phyloP scores from a whole-genome alignment of 2,329 filamentous ascomycete genomes.

The Ophiocordyceps sinensis region DNA sequence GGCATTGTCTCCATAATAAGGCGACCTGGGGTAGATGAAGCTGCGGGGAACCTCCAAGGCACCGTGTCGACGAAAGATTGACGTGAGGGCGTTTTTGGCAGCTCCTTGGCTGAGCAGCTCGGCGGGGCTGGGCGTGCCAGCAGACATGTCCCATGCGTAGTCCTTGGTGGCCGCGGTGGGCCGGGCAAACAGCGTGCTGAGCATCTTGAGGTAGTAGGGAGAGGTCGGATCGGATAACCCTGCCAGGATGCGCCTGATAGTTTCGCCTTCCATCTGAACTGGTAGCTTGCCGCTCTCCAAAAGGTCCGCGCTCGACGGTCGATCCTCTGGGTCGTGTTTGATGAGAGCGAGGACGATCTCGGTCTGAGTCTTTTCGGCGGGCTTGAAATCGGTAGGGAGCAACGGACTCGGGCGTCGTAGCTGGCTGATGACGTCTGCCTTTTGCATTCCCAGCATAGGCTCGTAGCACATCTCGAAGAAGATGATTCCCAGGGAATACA shows the following conservation, averaged over 20 bases:
- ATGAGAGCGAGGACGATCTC: slow-evolving; percentile 69
- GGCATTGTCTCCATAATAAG: slow-evolving; percentile 58
- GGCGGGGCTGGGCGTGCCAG: slow-evolving; percentile 33
- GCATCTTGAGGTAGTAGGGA: slow-evolving; percentile 78
- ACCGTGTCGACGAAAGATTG: slow-evolving; percentile 79
- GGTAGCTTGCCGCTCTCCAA: slow-evolving; percentile 77
- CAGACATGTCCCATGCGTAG: slow-evolving; percentile 60
- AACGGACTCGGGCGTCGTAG: slow-evolving; percentile 53
- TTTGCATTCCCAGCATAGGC: slow-evolving; percentile 51
- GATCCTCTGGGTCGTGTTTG: slow-evolving; percentile 66
- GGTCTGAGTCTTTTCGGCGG: slow-evolving; percentile 56
- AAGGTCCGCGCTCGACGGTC: slow-evolving; percentile 71
- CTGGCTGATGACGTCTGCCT: slow-evolving; percentile 47
- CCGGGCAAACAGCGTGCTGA: slow-evolving; percentile 69
- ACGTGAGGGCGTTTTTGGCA: slow-evolving; percentile 58
- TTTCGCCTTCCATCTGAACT: slow-evolving; percentile 84
- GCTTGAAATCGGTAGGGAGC: slow-evolving; percentile 60
- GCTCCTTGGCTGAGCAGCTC: slow-evolving; percentile 58
- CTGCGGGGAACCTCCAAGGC: slow-evolving; percentile 68
- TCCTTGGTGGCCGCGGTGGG: slow-evolving; percentile 69
- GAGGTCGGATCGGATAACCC: slow-evolving; percentile 71
- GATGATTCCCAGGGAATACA: slow-evolving; percentile 95
- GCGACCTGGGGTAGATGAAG: slow-evolving; percentile 67
- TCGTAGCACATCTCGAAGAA: slow-evolving; percentile 94
- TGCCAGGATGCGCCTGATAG: slow-evolving; percentile 68